These are phyloP conservation scores for Apophysomyces sp. DNA, from an alignment of 371 early-diverging fungal species.

Conservation along the genomic window DNA sequence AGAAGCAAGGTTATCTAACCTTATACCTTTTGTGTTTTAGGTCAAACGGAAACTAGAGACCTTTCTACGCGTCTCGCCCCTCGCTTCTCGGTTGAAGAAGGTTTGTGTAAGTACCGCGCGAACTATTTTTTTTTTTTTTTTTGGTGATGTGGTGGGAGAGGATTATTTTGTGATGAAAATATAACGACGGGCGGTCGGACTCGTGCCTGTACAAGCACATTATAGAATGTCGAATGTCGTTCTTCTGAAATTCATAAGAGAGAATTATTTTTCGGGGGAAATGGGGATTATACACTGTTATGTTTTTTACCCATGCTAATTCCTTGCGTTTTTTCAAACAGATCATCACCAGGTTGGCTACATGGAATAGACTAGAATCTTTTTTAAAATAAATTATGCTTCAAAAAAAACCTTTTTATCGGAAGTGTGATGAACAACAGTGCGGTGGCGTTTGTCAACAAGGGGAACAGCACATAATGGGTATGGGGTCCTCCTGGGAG, in stretches of 20 bases:
- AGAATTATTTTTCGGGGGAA: not conserved
- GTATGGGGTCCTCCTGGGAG: no score
- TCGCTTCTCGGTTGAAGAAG: no score
- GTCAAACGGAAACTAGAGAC: not conserved
- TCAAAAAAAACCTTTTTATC: no score
- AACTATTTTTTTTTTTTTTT: not conserved
- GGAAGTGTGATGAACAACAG: no score
- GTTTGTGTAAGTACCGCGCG: constrained; percentile 2
- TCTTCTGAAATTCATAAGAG: constrained; percentile 3
- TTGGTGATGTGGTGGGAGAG: not conserved
- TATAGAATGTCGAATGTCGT: constrained; percentile 38
- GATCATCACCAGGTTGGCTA: not conserved
- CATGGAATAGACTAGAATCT: no score
- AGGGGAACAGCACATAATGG: no score
- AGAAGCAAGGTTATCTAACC: not conserved
- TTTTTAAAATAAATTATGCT: no score
- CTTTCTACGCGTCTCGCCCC: not conserved
- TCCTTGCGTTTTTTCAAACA: not conserved
- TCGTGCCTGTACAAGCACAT: constrained; percentile 36
- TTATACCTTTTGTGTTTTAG: not conserved
- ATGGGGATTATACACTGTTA: no score
- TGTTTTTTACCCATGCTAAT: not conserved
- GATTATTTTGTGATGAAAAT: constrained; percentile 18
- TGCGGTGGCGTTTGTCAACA: no score
- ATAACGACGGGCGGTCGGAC: constrained; percentile 39